Percentiles rank a stretch among this genome's conserved stretches.
These are phyloP conservation scores for Oenanthe javanica DNA, from an alignment of 140 eudicot species.

Conservation along the genomic window DNA sequence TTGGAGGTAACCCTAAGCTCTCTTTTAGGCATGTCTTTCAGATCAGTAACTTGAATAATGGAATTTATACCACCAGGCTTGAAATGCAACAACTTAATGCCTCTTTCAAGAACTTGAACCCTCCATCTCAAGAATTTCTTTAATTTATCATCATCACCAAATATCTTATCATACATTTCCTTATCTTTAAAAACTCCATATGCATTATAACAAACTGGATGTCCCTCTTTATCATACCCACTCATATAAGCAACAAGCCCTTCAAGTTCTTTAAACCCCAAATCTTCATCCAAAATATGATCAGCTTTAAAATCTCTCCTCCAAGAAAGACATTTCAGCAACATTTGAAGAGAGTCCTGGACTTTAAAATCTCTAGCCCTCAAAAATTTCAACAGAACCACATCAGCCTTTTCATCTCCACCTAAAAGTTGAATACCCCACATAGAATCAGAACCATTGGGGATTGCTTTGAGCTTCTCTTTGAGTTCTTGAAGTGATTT, in stretches of 20 bases:
- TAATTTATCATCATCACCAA: constrained; percentile 73
- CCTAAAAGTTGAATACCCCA: constrained; percentile 60
- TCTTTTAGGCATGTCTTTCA: constrained; percentile 92
- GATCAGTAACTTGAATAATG: constrained; percentile 86
- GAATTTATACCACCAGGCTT: constrained; percentile 89
- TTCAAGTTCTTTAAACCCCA: constrained; percentile 77
- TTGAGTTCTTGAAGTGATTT: constrained; percentile 66
- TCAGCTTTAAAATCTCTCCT: constrained; percentile 74
- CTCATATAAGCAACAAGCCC: constrained; percentile 94
- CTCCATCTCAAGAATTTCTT: constrained; percentile 82
- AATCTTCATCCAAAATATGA: constrained; percentile 58
- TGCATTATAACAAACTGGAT: constrained; percentile 90
- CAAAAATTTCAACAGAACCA: constrained; percentile 68
- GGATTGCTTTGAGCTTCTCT: constrained; percentile 27
- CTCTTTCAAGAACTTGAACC: constrained; percentile 89
- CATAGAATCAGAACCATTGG: constrained; percentile 37
- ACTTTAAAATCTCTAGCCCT: constrained; percentile 78
- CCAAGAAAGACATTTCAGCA: constrained; percentile 56
- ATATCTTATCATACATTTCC: constrained; percentile 67
- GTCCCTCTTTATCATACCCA: constrained; percentile 72
- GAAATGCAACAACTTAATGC: constrained; percentile 63
- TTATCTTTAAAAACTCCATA: constrained; percentile 85
- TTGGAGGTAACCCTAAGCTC: constrained; percentile 91
- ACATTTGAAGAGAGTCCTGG: constrained; percentile 60
- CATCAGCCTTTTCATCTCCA: constrained; percentile 51